Base-by-base conservation (phyloP, 495 filamentous ascomycete species). In the Aspergillus panamensis region DNA sequence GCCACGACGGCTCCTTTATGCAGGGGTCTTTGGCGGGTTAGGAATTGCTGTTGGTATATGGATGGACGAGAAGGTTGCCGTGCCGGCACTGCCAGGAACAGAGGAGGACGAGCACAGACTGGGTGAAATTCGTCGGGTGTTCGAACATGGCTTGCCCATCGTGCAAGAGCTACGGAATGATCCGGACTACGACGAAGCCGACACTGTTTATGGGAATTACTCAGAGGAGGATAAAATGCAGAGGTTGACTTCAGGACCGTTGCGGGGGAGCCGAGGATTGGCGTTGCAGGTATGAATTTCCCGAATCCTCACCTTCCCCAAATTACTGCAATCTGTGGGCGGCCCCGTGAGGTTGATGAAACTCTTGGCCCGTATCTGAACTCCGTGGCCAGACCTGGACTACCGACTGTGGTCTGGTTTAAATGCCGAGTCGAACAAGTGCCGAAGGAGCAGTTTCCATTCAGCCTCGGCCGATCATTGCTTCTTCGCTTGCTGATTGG, bases 131-230 rank as follows among this genome's bases (percentile, higher is more conserved):
- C 51, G 67, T 10, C 53, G 44, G 0, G 43, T 60, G 21, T 71
- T 69, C 45, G 71, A 77, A 25, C 55, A 71, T 21, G 60, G 65
- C 39, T 72, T 86, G 1, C 80, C 83, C 12, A 65, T 87, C 55
- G 82, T 88, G 19, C 64, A 74, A 55, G 63, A 73, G 21, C 72
- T 88, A 30, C 71, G 74, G n/a, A 48, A 66, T 13, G 70, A 87
- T 68, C 80, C 83, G 8, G 67, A 71, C 37, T 88, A 78, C 70
- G 68, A 70, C 40, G 80, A 81, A 55, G 62, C 60, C 65, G 77
- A 80, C 25, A 25, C 25, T 25, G 84, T 84, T 31, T 88, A 88
- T 70, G 67, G 73, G 25, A 73, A 75, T 49, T 70, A 80, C 31
- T 50, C 76, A 8, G 66, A 72, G 2, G 65, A 77, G 8, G 67